Conservation (phyloP, 345 rosid genomes). For the Brassica carinata region DNA sequence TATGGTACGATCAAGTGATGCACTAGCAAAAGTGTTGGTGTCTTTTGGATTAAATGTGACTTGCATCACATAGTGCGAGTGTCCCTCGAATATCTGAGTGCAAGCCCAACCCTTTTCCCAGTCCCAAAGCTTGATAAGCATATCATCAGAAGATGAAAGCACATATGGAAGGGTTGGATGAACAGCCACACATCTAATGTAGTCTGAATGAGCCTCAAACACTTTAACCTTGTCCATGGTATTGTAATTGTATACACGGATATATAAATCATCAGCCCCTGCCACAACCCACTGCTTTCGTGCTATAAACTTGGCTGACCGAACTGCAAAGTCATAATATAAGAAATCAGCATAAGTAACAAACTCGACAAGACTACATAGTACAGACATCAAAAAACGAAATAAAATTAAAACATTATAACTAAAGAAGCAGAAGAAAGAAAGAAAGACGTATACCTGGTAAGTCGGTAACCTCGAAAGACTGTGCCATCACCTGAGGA, state of each 20-base stretch:
- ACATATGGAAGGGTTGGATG: not conserved
- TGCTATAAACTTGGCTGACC: not conserved
- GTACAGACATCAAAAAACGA: not conserved
- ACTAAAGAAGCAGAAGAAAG: not conserved
- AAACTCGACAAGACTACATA: not conserved
- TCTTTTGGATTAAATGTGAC: not conserved
- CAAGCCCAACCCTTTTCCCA: not conserved
- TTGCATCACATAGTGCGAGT: not conserved
- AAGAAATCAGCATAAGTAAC: conserved; percentile 14
- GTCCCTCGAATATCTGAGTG: not conserved
- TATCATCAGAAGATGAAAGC: not conserved
- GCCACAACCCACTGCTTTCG: not conserved
- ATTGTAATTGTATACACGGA: not conserved
- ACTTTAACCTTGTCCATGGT: not conserved
- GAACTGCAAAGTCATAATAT: not conserved
- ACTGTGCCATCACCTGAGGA: conserved; percentile 75
- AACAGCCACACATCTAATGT: not conserved
- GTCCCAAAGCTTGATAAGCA: not conserved
- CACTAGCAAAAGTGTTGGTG: not conserved
- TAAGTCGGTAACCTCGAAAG: conserved; percentile 83
- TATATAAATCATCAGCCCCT: not conserved
- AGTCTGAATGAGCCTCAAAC: not conserved
- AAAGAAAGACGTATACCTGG: conserved; percentile 59
- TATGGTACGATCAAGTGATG: not conserved
- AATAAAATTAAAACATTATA: not conserved